Base-by-base conservation (phyloP, 1,284 basidiomycete species). In the Malassezia restricta region DNA sequence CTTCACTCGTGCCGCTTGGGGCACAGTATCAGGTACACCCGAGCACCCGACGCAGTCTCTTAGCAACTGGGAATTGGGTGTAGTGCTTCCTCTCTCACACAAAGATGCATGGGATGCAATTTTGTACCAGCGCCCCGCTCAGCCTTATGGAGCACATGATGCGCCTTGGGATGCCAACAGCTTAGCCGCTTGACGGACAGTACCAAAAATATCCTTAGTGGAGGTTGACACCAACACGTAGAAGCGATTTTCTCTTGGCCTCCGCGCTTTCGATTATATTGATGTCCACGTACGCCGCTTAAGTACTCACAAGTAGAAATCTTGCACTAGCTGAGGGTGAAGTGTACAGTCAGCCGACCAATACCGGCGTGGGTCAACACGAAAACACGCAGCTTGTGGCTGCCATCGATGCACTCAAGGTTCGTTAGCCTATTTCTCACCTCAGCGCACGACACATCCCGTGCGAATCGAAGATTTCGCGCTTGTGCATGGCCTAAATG, bases 311-410 rank as follows among this genome's bases (percentile, higher is more conserved):
- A 7, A 28, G n/a, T 35, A 55, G 53, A 8, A 50, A 50, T 32
- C 48, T 55, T 6, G 49, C 43, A 14, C 39, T 55, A 12, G 47
- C 53, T 12, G 53, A 55, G 14, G 53, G 42, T 30, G 54, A 57
- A 55, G 83, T 87, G 12, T 87, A 83, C 74, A 86, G 86, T 12
- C 87, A 90, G 71, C 86, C 88, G 5, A 82, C 83, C 24, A 82
- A 87, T 66, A 87, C 85, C 2, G 85, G 86, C 7, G 81, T 82
- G 7, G 87, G 86, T 7, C 79, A 76, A 41, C 85, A 91, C 76
- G 79, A 85, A 57, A 86, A 86, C 66, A 91, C 88, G 0, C 86
- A 89, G 73, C 78, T 92, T 33, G 81, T 87, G 3, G 87, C 86
- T 64, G 85, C 84, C 8, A 82, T 92, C 31, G 82, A 83, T 64